phyloP scores from a whole-genome alignment of 805 yeast genomes.

The Pichia manshurica region DNA sequence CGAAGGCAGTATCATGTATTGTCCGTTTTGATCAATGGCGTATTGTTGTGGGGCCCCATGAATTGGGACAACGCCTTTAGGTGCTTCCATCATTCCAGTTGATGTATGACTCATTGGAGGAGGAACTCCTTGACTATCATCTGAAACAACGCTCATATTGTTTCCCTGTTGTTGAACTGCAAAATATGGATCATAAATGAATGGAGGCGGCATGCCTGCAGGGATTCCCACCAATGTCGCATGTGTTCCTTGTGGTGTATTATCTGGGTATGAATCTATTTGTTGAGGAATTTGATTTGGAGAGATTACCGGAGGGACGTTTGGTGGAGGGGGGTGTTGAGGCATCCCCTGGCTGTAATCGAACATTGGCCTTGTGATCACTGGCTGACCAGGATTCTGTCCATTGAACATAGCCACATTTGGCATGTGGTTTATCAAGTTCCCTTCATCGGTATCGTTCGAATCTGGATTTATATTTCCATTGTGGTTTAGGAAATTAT shows the following conservation, averaged over 20 bases:
- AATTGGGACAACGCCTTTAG: slow-evolving; percentile 3
- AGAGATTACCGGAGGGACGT: neutral
- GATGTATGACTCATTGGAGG: neutral
- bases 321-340: neutral
- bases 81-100: slow-evolving; percentile 1
- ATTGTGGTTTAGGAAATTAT: neutral
- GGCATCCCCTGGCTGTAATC: slow-evolving; percentile 18
- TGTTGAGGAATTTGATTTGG: slow-evolving; percentile 4
- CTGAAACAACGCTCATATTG: neutral
- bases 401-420: slow-evolving; percentile 11
- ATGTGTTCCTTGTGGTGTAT: slow-evolving; percentile 20
- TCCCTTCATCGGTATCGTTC: slow-evolving; percentile 1
- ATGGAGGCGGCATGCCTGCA: slow-evolving; percentile 27
- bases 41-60: slow-evolving; percentile 16
- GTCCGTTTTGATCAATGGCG: slow-evolving; percentile 26
- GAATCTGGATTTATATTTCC: slow-evolving; percentile 1
- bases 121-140: neutral
- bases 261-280: slow-evolving; percentile 9
- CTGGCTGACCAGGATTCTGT: slow-evolving; percentile 14
- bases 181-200: slow-evolving; percentile 32
- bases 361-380: slow-evolving; percentile 20
- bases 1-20: slow-evolving; percentile 22
- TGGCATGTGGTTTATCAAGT: slow-evolving; percentile 1
- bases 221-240: slow-evolving; percentile 25
- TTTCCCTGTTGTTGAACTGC: slow-evolving; percentile 12